Percentiles rank a stretch among this genome's conserved stretches.
Evolutionary conservation across 2,329 filamentous ascomycete species (phyloP).

Genomic region (Tolypocladium endophyticum): DNA sequence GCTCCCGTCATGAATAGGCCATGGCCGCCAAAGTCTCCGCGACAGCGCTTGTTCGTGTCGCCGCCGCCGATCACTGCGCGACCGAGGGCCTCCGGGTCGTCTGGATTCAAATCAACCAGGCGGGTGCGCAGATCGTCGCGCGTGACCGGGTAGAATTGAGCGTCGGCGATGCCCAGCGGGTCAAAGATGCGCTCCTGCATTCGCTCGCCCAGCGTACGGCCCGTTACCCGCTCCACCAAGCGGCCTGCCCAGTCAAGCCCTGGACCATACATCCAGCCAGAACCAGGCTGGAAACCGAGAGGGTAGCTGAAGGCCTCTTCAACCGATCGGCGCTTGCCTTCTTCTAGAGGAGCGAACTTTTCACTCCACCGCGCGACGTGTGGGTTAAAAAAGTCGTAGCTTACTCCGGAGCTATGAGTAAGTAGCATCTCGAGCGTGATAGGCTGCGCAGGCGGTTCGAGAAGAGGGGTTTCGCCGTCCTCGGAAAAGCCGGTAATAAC

Average conservation of each 20-base stretch:
- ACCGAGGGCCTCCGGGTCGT: slow-evolving; percentile 18
- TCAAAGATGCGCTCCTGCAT: slow-evolving; percentile 25
- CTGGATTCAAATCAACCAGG: slow-evolving; percentile 25
- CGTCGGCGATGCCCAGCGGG: slow-evolving; percentile 23
- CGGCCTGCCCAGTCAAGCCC: slow-evolving; percentile 36
- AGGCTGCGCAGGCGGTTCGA: slow-evolving; percentile 19
- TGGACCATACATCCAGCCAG: slow-evolving; percentile 38
- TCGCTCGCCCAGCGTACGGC: slow-evolving; percentile 23
- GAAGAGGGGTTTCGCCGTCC: slow-evolving; percentile 23
- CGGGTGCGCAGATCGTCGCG: slow-evolving; percentile 26
- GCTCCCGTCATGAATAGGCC: slow-evolving; percentile 29
- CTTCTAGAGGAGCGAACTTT: slow-evolving; percentile 13
- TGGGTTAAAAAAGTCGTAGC: slow-evolving; percentile 32
- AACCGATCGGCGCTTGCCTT: slow-evolving; percentile 18
- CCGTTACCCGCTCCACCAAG: slow-evolving; percentile 28
- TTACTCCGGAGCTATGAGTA: slow-evolving; percentile 37
- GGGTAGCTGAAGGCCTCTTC: slow-evolving; percentile 31
- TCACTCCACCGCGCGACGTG: slow-evolving; percentile 22
- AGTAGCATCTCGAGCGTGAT: slow-evolving; percentile 42
- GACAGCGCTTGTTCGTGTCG: slow-evolving; percentile 17
- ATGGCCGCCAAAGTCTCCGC: slow-evolving; percentile 26
- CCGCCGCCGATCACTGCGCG: slow-evolving; percentile 10
- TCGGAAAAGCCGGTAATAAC: slow-evolving; percentile 36
- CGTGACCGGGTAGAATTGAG: slow-evolving; percentile 23
- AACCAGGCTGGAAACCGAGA: slow-evolving; percentile 32